Percentiles rank a stretch among this genome's conserved stretches.
phyloP scores from a whole-genome alignment of 345 rosid genomes.

The Syzygium grande region DNA sequence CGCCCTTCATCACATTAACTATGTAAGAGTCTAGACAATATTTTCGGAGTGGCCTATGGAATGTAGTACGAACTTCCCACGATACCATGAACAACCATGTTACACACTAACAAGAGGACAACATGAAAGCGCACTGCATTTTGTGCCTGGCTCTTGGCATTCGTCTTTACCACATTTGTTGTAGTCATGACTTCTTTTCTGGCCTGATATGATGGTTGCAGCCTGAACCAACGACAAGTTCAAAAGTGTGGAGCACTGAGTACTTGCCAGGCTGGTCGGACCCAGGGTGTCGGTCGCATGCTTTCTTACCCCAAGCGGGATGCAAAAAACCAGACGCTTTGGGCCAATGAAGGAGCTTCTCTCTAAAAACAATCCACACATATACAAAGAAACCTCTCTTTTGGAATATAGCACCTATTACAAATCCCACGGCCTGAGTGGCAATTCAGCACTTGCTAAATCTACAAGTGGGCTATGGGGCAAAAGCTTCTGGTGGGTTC shows the following conservation, averaged over 20 bases:
- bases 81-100: not conserved
- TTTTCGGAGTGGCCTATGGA: not conserved
- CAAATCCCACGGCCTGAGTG: conserved; percentile 32
- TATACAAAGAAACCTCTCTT: conserved; percentile 23
- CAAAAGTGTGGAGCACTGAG: not conserved
- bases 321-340: not conserved
- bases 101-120: too few relatives aligned
- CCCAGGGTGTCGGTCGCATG: not conserved
- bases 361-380: conserved; percentile 13
- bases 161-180: not conserved
- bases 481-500: too few relatives aligned
- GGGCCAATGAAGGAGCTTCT: conserved; percentile 24
- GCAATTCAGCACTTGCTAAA: conserved; percentile 13
- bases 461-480: too few relatives aligned
- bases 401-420: conserved; percentile 23
- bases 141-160: not conserved
- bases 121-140: not conserved
- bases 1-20: not conserved
- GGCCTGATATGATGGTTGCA: not conserved
- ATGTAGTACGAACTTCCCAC: not conserved
- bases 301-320: not conserved
- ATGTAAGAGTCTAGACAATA: not conserved
- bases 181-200: not conserved
- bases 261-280: not conserved
- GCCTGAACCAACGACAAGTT: not conserved